A percentile compares a stretch with the other conserved stretches of the same genome.
Evolutionary conservation across 257 asterid species (phyloP).

Genomic region (Forsythia viridissima): DNA sequence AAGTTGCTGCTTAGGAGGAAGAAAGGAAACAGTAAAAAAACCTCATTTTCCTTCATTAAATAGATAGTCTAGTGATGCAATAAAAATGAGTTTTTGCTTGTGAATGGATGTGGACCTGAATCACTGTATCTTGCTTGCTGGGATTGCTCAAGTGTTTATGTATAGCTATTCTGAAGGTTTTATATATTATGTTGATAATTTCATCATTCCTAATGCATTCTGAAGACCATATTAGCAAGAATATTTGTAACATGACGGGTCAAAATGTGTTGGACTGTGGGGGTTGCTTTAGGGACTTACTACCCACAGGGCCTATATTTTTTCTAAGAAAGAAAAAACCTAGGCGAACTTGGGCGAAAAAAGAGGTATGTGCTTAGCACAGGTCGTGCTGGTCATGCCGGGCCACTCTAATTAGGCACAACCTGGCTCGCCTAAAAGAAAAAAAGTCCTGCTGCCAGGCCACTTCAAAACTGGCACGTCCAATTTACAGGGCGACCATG

Average conservation of each 20-base stretch:
- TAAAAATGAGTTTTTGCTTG: conserved; percentile 22
- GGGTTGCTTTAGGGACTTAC: no score
- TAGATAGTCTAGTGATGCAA: conserved; percentile 26
- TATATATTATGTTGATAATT: not conserved
- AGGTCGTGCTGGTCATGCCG: no score
- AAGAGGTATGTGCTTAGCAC: no score
- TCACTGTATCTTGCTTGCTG: conserved; percentile 20
- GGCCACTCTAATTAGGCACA: no score
- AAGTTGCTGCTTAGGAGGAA: conserved; percentile 71
- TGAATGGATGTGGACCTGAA: conserved; percentile 15
- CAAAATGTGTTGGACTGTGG: no score
- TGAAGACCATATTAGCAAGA: not conserved
- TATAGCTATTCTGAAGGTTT: conserved; percentile 2
- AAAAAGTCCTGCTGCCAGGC: no score
- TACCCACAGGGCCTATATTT: no score
- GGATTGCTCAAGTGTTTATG: not conserved
- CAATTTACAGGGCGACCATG: no score
- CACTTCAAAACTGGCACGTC: no score
- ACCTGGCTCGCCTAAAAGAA: no score
- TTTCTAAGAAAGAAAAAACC: no score
- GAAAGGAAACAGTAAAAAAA: conserved; percentile 38
- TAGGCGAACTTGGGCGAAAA: no score
- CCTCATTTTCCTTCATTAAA: conserved; percentile 42
- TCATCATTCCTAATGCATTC: not conserved
- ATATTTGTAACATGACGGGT: not conserved